phyloP scores from a whole-genome alignment of 148 eudicot genomes.

The Cornus kousa region DNA sequence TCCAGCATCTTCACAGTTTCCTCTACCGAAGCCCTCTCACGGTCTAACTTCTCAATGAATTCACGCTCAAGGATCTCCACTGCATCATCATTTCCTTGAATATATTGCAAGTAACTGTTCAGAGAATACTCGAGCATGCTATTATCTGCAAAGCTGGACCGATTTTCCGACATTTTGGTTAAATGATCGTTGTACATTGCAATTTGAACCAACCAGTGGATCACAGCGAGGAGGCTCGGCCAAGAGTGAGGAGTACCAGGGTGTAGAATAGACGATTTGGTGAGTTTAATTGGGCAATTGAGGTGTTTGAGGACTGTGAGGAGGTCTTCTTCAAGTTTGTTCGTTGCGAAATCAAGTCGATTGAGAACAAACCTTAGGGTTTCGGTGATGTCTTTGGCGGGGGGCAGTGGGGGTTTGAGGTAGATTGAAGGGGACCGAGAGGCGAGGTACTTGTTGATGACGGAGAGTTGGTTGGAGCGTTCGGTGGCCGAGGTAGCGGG shows the following conservation, averaged over 20 bases:
- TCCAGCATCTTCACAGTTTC: constrained; percentile 33
- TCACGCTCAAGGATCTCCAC: constrained; percentile 52
- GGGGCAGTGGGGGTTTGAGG: constrained; percentile 60
- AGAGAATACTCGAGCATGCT: constrained; percentile 38
- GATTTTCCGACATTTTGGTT: constrained; percentile 10
- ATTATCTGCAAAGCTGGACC: constrained; percentile 30
- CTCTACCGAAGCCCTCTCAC: constrained; percentile 34
- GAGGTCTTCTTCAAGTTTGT: constrained; percentile 65
- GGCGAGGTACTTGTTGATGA: constrained; percentile 65
- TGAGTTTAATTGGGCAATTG: constrained; percentile 70
- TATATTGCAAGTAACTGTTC: constrained; percentile 54
- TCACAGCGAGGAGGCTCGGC: constrained; percentile 57
- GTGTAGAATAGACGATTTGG: constrained; percentile 69
- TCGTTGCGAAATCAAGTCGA: constrained; percentile 32
- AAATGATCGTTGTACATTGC: constrained; percentile 47
- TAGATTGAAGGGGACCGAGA: constrained; percentile 41
- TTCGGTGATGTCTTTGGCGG: constrained; percentile 61
- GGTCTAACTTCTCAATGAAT: constrained; percentile 39
- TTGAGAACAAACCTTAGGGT: constrained; percentile 53
- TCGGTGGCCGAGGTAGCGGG: constrained; percentile 29
- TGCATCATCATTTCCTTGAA: constrained; percentile 67
- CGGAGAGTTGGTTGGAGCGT: constrained; percentile 45
- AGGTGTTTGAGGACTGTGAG: constrained; percentile 36
- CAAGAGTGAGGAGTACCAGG: constrained; percentile 89
- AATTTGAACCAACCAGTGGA: constrained; percentile 80